A percentile compares a stretch with the other conserved stretches of the same genome.
Conservation (phyloP, 2,329 filamentous ascomycete genomes). For the Epichloe baconii region DNA sequence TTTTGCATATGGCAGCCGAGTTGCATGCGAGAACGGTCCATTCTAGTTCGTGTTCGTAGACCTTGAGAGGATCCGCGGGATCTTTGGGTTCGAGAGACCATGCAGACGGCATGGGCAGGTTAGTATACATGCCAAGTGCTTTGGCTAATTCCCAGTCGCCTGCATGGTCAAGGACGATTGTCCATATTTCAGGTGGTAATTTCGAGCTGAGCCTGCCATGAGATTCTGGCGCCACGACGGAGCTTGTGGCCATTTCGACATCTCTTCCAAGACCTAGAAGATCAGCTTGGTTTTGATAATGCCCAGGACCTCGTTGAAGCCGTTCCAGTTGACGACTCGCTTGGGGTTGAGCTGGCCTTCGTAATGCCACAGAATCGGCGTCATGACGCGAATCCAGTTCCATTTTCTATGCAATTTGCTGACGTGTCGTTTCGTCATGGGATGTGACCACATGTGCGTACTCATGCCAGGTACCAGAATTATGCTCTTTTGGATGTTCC, state of each 20-base stretch:
- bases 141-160: conserved; percentile 86
- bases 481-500: conserved; percentile 77
- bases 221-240: conserved; percentile 21
- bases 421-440: conserved; percentile 76
- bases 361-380: conserved; percentile 74
- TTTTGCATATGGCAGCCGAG: conserved; percentile 57
- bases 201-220: conserved; percentile 25
- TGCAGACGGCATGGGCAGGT: conserved; percentile 54
- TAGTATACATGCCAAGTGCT: conserved; percentile 69
- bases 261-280: conserved; percentile 61
- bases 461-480: conserved; percentile 84
- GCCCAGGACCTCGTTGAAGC: conserved; percentile 57
- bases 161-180: conserved; percentile 70
- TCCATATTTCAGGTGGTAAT: conserved; percentile 80
- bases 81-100: conserved; percentile 51
- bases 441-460: conserved; percentile 77
- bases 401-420: conserved; percentile 72
- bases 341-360: conserved; percentile 38
- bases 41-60: conserved; percentile 68
- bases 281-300: conserved; percentile 69
- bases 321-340: conserved; percentile 46
- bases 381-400: conserved; percentile 74
- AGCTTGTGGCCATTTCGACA: conserved; percentile 40
- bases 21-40: conserved; percentile 69
- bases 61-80: conserved; percentile 51